Percentiles rank a stretch among this genome's conserved stretches.
Evolutionary conservation across 352 stramenopile genomes (phyloP).

Genomic region (Pythium coloratum): DNA sequence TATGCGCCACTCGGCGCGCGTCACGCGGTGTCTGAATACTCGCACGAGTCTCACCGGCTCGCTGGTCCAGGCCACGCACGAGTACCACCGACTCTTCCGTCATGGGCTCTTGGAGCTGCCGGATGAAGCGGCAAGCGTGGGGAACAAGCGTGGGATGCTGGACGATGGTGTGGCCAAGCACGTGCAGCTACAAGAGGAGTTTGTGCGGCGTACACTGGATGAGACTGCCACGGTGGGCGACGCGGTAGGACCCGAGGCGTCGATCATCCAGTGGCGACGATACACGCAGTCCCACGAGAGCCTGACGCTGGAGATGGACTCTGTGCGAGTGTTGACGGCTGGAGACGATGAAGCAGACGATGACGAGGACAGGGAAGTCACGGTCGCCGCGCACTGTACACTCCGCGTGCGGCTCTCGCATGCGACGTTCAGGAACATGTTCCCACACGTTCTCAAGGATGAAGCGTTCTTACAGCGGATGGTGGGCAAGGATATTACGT

Average conservation of each 20-base stretch:
- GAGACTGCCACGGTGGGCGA: constrained; percentile 12
- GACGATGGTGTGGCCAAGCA: background rate
- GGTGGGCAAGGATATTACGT: constrained; percentile 23
- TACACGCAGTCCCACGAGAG: constrained; percentile 25
- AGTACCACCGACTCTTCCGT: constrained; percentile 27
- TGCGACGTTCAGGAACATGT: constrained; percentile 28
- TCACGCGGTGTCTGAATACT: constrained; percentile 10
- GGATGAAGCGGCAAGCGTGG: background rate
- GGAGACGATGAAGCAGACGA: background rate
- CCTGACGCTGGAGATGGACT: constrained; percentile 13
- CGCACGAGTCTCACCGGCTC: constrained; percentile 11
- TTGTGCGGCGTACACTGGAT: constrained; percentile 24
- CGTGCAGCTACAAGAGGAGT: constrained; percentile 20
- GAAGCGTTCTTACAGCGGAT: constrained; percentile 25
- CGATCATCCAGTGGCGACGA: constrained; percentile 28
- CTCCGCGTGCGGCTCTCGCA: constrained; percentile 23
- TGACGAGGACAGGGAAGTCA: background rate
- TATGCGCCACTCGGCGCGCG: constrained; percentile 1
- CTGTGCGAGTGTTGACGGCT: background rate
- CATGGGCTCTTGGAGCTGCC: constrained; percentile 14
- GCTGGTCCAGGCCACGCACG: constrained; percentile 14
- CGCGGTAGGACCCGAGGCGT: constrained; percentile 21
- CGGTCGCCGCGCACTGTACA: constrained; percentile 9
- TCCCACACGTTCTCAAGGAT: constrained; percentile 29
- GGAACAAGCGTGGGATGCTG: background rate